Conservation (phyloP, 2,329 filamentous ascomycete genomes). For the Alternaria sp. region DNA sequence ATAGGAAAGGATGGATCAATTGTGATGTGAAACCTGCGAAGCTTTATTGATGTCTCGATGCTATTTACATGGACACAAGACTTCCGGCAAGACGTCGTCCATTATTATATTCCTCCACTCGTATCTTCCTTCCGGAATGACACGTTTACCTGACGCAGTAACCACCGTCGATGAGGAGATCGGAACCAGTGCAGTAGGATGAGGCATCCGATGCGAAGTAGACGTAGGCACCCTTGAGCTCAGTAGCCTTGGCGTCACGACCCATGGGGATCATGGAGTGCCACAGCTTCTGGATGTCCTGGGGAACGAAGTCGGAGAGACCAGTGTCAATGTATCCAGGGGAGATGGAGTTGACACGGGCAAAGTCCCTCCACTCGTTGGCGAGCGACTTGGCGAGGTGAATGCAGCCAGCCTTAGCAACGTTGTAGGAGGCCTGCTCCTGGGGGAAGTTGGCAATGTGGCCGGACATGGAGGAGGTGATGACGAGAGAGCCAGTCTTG, state of each 20-base stretch:
- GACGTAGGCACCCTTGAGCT: conserved; percentile 84
- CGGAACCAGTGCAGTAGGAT: conserved; percentile 79
- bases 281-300: conserved; percentile 78
- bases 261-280: conserved; percentile 83
- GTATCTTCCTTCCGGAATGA: conserved; percentile 24
- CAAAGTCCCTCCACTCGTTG: conserved; percentile 76
- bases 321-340: conserved; percentile 75
- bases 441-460: conserved; percentile 85
- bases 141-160: conserved; percentile 61
- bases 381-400: conserved; percentile 71
- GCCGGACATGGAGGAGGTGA: conserved; percentile 79
- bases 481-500: conserved; percentile 70
- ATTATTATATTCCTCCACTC: conserved; percentile 22
- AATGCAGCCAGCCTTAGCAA: conserved; percentile 71
- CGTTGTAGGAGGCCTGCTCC: conserved; percentile 63
- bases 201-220: conserved; percentile 84
- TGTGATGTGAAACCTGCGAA: conserved; percentile 15
- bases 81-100: conserved; percentile 24
- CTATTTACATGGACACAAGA: conserved; percentile 22
- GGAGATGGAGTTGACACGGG: conserved; percentile 73
- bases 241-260: conserved; percentile 75
- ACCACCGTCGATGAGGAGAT: conserved; percentile 79
- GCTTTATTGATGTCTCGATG: conserved; percentile 29
- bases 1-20: not conserved
- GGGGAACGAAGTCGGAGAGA: conserved; percentile 70